These are phyloP conservation scores for Achaetomiella virescens DNA, from an alignment of 495 filamentous ascomycete species.

Conservation along the genomic window DNA sequence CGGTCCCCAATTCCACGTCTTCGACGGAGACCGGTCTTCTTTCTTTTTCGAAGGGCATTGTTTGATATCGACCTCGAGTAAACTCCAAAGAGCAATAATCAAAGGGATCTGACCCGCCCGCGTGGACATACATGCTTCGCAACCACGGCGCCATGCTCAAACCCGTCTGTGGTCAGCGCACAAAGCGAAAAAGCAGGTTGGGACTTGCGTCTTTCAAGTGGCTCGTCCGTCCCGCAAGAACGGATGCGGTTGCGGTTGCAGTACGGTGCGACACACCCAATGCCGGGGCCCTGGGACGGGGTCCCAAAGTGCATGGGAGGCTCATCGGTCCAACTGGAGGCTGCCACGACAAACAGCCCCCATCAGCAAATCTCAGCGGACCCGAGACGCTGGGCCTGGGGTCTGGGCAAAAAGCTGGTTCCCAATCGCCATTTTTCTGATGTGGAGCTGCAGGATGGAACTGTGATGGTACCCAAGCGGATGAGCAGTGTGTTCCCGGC, in stretches of 20 bases:
- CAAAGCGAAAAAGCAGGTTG: not conserved
- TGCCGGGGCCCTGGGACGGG: slow-evolving; percentile 10
- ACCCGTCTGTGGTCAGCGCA: slow-evolving; percentile 1
- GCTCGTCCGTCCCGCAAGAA: not conserved
- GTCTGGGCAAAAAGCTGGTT: not conserved
- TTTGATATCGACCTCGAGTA: too few species aligned
- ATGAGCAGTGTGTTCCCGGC: not conserved
- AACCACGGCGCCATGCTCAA: not conserved
- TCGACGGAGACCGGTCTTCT: too few species aligned
- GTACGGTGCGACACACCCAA: not conserved
- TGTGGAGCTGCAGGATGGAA: not conserved
- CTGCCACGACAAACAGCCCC: slow-evolving; percentile 2
- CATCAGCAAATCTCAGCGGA: not conserved
- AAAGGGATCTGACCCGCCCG: slow-evolving; percentile 5
- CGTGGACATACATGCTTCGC: not conserved
- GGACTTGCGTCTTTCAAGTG: too few species aligned
- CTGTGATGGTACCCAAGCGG: slow-evolving; percentile 1
- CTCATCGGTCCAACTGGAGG: not conserved
- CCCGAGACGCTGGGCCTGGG: not conserved
- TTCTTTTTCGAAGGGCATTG: too few species aligned
- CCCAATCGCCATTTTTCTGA: not conserved
- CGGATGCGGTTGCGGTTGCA: not conserved
- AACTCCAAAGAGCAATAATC: not conserved
- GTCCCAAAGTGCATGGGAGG: not conserved
- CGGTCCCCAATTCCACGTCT: too few species aligned